Percentiles rank a stretch among this genome's conserved stretches.
These are phyloP conservation scores for Teratosphaeria gauchensis DNA, from an alignment of 2,329 filamentous ascomycete genomes.

Conservation along the genomic window DNA sequence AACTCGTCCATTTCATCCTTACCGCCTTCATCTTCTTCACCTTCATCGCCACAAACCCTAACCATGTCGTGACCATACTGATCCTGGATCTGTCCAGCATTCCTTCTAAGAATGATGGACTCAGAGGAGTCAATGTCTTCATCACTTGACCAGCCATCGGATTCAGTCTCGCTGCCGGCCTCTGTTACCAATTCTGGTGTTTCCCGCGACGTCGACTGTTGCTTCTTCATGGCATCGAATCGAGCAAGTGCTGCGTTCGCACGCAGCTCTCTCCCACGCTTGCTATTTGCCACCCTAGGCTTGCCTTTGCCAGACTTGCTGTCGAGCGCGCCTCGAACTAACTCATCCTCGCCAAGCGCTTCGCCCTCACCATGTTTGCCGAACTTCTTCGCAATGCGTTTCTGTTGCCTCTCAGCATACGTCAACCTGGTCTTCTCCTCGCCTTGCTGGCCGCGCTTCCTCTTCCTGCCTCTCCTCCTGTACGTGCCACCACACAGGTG, in stretches of 20 bases:
- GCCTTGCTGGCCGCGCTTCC: slow-evolving; percentile 37
- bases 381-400: slow-evolving; percentile 66
- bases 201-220: slow-evolving; percentile 24
- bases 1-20: slow-evolving; percentile 61
- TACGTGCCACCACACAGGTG: slow-evolving; percentile 78
- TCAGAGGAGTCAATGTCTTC: slow-evolving; percentile 32
- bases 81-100: slow-evolving; percentile 40
- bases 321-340: slow-evolving; percentile 56
- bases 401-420: slow-evolving; percentile 64
- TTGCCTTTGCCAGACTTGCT: slow-evolving; percentile 49
- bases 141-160: slow-evolving; percentile 16
- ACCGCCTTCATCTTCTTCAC: slow-evolving; percentile 42
- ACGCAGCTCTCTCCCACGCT: slow-evolving; percentile 62
- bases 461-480: slow-evolving; percentile 43
- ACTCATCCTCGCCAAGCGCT: slow-evolving; percentile 59
- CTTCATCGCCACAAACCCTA: slow-evolving; percentile 65
- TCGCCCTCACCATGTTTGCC: slow-evolving; percentile 71
- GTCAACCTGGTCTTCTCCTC: slow-evolving; percentile 42
- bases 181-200: slow-evolving; percentile 25
- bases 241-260: slow-evolving; percentile 68
- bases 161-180: slow-evolving; percentile 40
- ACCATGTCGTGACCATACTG: slow-evolving; percentile 58
- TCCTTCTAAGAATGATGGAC: neutral
- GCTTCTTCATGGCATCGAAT: slow-evolving; percentile 45
- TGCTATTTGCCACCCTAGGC: slow-evolving; percentile 65